Base-by-base conservation (phyloP, 2,329 filamentous ascomycete genomes). In the Cordyceps farinosa region DNA sequence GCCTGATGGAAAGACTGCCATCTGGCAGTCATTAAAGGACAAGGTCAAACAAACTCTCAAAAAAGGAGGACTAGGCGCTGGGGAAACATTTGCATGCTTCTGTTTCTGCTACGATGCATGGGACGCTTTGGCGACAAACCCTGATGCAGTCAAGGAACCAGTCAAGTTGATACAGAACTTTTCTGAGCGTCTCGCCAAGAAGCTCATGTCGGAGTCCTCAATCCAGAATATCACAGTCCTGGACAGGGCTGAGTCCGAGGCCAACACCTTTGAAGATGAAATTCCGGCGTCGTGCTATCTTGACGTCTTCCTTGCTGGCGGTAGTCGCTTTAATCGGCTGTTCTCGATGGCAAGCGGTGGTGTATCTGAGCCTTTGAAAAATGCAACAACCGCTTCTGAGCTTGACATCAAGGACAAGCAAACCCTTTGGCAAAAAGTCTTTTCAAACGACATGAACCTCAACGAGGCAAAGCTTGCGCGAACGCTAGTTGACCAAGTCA, bases 71-170 rank as follows among this genome's bases (percentile, higher is more conserved):
- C 64, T 79, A 11, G 66, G 71, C 3, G 73, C 72, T 1, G 66
- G 70, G 36, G 75, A 78, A 52, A 73, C 76, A 0, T 77, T 76
- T 17, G 76, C 79, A 53, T 78, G 77, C 1, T 75, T 79, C 64
- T 76, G 75, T 45, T 79, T 75, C 65, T 73, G 74, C 55, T 76
- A 72, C 22, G 69, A 72, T 27, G 68, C 73, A 10, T 80, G 78
- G 78, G 63, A 77, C 4, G 69, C 72, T 0, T 71, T 78, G 69
- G 73, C 70, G 7, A 77, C 76, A 0, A 75, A 79, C 64, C 74
- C 72, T 2, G 65, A 67, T 30, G 65, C 68, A 7, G 66, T 70
- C 22, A 54, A 67, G 1, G 73, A 75, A 30, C 67, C 74, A 9
- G 70, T 73, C 10, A 67, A 70, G 2, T 48, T 78, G 6, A 68